Base-by-base conservation (phyloP, 352 stramenopile genomes). In the Phytophthora cactorum region DNA sequence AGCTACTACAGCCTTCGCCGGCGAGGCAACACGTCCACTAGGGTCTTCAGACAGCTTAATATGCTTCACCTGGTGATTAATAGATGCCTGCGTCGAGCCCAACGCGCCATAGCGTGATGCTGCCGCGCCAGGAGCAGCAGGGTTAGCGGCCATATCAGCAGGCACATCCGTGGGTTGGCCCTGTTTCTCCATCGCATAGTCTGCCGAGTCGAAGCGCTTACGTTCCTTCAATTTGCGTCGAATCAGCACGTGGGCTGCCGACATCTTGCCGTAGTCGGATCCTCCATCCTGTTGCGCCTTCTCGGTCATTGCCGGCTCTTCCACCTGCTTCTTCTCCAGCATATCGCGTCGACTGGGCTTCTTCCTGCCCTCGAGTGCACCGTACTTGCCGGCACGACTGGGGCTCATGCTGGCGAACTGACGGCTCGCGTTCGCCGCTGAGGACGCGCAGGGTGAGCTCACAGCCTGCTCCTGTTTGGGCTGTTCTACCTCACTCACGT, bases 201-300 rank as follows among this genome's bases (percentile, higher is more conserved):
- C 88, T 0, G 86, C 86, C 31, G 88, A 95, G 60, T 94, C 86
- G 29, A 95, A 94, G 4, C 84, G 83, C 47, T 95, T 93, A 12
- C 88, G 81, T 57, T 95, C 88, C 57, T 90, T 88, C 12, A 95
- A 58, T 47, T 93, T 89, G 9, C 86, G 87, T 25, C 86, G 88
- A 51, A 95, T 82, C 12, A 95, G 64, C n/a, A 95, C 76, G 39
- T 95, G 87, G 1, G 76, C 81, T 0, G 84, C 84, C 22, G 75
- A 84, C 8, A 92, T 67, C 54, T 89, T 89, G 1, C 82, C 79
- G 55, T 91, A 92, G 34, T 88, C 81, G 27, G 81, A 79, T 1
- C 36, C 53, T 32, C 51, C n/a, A 1, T n/a, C 41, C 10, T 58
- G 25, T 10, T 53, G 50, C 5, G 38, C 5, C 22, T 38, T 53